phyloP scores from a whole-genome alignment of 163 green algal species.

The Chlamydomonas reinhardtii region DNA sequence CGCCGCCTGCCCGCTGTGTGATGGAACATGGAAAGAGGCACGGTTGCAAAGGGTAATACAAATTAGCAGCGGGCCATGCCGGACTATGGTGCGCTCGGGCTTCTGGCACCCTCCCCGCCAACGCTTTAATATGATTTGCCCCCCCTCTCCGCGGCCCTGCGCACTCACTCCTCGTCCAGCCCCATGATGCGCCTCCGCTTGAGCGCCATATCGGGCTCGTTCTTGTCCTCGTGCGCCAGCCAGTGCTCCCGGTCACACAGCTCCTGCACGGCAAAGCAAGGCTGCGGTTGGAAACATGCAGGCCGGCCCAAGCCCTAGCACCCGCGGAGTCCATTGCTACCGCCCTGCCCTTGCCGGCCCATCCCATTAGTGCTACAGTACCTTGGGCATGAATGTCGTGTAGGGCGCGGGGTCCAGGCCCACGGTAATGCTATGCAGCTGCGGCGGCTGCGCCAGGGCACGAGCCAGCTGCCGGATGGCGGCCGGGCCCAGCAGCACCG shows the following conservation, averaged over 20 bases:
- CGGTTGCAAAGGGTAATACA: no score
- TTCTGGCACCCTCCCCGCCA: no score
- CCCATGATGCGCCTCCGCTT: no score
- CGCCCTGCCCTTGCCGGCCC: neutral
- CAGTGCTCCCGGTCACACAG: constrained; percentile 18
- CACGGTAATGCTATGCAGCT: neutral
- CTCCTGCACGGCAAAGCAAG: neutral
- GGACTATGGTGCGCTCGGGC: no score
- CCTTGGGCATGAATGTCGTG: constrained; percentile 29
- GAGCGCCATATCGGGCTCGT: constrained; percentile 29
- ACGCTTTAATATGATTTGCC: no score
- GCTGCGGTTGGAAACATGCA: no score
- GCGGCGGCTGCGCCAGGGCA: neutral
- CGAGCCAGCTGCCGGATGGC: constrained; percentile 31
- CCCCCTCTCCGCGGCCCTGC: no score
- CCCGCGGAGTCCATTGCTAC: no score
- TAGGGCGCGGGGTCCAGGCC: constrained; percentile 22
- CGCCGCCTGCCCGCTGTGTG: no score
- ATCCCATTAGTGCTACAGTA: neutral
- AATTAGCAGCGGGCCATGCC: no score
- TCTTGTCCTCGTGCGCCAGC: constrained; percentile 28
- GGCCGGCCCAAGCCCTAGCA: no score
- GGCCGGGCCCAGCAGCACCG: constrained; percentile 13
- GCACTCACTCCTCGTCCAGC: neutral
- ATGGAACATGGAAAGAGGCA: no score